phyloP scores from a whole-genome alignment of 305 asterid species.

The Petunia hybrid region DNA sequence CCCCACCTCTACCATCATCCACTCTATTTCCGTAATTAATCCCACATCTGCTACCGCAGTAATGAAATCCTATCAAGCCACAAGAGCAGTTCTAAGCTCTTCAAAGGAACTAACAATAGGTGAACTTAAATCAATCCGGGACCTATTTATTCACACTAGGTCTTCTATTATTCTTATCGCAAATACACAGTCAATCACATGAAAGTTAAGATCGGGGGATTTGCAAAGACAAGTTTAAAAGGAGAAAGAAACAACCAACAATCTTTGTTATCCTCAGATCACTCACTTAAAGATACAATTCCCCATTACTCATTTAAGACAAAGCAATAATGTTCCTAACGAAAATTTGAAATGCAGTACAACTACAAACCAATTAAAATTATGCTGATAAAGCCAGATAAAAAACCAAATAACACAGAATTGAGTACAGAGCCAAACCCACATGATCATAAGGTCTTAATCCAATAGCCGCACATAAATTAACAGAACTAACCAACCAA shows the following conservation, averaged over 20 bases:
- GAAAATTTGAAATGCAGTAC: not conserved
- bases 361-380: too few relatives aligned
- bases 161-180: not conserved
- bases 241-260: not conserved
- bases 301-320: not conserved
- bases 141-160: not conserved
- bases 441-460: not conserved
- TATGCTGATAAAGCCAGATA: not conserved
- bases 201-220: not conserved
- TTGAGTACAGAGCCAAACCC: not conserved
- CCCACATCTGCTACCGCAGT: not conserved
- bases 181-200: not conserved
- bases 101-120: not conserved
- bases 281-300: not conserved
- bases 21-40: not conserved
- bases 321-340: not conserved
- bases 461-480: not conserved
- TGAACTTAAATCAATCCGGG: not conserved
- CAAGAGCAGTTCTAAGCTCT: not conserved
- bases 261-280: not conserved
- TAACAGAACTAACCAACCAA: not conserved
- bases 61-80: not conserved
- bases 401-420: not conserved
- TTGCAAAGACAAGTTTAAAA: not conserved
- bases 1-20: not conserved